Base-by-base conservation (phyloP, 225 moss, liverwort and hornwort species). In the Rhytidiadelphus loreus region DNA sequence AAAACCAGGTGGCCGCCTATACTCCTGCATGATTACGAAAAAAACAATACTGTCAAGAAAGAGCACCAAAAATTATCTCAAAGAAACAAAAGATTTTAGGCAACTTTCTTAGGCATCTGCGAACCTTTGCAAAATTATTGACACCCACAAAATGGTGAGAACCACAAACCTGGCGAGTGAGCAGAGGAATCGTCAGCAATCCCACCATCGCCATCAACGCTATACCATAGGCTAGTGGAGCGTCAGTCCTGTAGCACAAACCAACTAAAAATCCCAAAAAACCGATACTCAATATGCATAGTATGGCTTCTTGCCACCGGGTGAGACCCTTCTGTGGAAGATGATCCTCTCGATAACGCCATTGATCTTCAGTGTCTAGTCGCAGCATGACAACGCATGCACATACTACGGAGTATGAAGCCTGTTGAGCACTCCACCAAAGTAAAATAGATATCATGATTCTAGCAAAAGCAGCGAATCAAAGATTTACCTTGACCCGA, bases 321-420 rank as follows among this genome's bases (percentile, higher is more conserved):
- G 91, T 90, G 56, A 86, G 83, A 68, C 90, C 91, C 80, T 95
- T 95, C 59, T 85, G 85, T 46, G 87, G 72, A 86, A 84, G 53
- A 86, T 88, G 83, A 92, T 87, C 88, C 90, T 88, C 87, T 85
- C 72, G 79, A 80, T 89, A 77, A 68, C 92, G 91, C 93, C 93
- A 93, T 53, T 93, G 89, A 83, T 94, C 94, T 84, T 94, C 93
- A 61, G 92, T 91, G 29, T 88, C 87, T 63, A 95, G 78, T 88
- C 98, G 93, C 65, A 96, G 92, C 89, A 96, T 94, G 87, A 99
- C 90, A 87, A 99, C 98, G 91, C 97, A 97, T 58, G 96, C 97
- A 85, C 96, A 96, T 74, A 99, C 98, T 74, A 96, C 95, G 74
- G 97, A 96, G 90, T 99, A 99, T 28, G 96, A 96, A 83, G 95